Evolutionary conservation across 2,329 filamentous ascomycete species (phyloP).

Genomic region (Kalmusia sp.): DNA sequence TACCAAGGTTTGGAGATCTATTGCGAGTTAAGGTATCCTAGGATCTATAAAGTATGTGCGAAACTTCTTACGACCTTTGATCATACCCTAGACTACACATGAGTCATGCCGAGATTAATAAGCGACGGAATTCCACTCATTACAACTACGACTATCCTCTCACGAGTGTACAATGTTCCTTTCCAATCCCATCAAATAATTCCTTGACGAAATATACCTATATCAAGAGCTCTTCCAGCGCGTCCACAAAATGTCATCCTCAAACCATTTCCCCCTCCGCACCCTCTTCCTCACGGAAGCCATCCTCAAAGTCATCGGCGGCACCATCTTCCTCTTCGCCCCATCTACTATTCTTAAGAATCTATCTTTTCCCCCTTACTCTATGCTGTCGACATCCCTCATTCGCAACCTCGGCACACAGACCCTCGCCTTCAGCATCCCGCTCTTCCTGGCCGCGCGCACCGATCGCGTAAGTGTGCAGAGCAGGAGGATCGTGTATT

Average conservation of each 20-base stretch:
- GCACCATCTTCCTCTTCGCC: slow-evolving; percentile 20
- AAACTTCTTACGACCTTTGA: too few relatives aligned
- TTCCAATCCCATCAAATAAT: background rate
- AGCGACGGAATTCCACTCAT: background rate
- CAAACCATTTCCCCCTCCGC: slow-evolving; percentile 15
- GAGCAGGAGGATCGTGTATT: slow-evolving; percentile 21
- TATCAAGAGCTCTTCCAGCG: background rate
- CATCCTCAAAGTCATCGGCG: slow-evolving; percentile 21
- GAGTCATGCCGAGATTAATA: background rate
- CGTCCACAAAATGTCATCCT: background rate
- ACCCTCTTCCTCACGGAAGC: slow-evolving; percentile 23
- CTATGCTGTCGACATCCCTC: slow-evolving; percentile 10
- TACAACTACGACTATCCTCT: background rate
- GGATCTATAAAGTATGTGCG: too few relatives aligned
- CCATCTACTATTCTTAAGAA: slow-evolving; percentile 18
- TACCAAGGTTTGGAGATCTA: too few relatives aligned
- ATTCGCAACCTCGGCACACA: slow-evolving; percentile 22
- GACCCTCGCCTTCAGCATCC: slow-evolving; percentile 27
- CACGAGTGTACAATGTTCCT: background rate
- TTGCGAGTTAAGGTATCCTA: too few relatives aligned
- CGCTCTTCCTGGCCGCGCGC: slow-evolving; percentile 22
- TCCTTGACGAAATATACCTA: too few relatives aligned
- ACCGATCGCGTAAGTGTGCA: slow-evolving; percentile 3
- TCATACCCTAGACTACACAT: background rate
- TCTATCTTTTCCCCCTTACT: slow-evolving; percentile 11